A percentile compares a stretch with the other conserved stretches of the same genome.
phyloP scores from a whole-genome alignment of 768 basidiomycete genomes.

The Lactarius tabidus region DNA sequence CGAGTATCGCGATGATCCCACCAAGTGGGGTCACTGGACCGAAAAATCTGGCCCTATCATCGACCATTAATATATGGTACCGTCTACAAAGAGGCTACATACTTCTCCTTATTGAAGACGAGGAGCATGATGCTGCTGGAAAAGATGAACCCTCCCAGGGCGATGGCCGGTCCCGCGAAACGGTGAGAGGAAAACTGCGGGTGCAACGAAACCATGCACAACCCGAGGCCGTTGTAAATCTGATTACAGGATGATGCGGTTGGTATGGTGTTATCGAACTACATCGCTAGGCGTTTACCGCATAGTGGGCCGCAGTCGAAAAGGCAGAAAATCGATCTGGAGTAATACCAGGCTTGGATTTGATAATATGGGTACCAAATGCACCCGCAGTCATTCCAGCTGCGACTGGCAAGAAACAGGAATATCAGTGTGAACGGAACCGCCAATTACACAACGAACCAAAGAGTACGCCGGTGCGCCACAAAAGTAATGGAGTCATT shows the following conservation, averaged over 20 bases:
- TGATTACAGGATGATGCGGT: constrained; percentile 28
- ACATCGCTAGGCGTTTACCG: constrained; percentile 37
- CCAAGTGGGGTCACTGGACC: constrained; percentile 69
- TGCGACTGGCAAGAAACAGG: constrained; percentile 32
- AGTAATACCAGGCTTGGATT: constrained; percentile 44
- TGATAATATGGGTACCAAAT: constrained; percentile 65
- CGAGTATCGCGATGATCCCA: constrained; percentile 59
- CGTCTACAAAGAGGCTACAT: constrained; percentile 4
- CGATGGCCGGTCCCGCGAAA: constrained; percentile 67
- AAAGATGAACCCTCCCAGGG: constrained; percentile 53
- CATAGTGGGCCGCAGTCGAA: constrained; percentile 58
- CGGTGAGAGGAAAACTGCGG: constrained; percentile 53
- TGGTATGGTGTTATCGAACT: not conserved
- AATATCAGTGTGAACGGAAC: not conserved
- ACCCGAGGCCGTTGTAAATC: constrained; percentile 66
- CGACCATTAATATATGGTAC: not conserved
- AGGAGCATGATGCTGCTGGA: constrained; percentile 59
- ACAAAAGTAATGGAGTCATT: constrained; percentile 24
- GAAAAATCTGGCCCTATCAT: constrained; percentile 43
- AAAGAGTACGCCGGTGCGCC: constrained; percentile 23
- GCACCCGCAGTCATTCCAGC: constrained; percentile 58
- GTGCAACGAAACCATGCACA: constrained; percentile 60
- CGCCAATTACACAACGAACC: not conserved
- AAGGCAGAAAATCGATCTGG: constrained; percentile 54
- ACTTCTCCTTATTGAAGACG: constrained; percentile 48